These are phyloP conservation scores for Amphirosellinia nigrospora DNA, from an alignment of 495 filamentous ascomycete genomes.

Conservation along the genomic window DNA sequence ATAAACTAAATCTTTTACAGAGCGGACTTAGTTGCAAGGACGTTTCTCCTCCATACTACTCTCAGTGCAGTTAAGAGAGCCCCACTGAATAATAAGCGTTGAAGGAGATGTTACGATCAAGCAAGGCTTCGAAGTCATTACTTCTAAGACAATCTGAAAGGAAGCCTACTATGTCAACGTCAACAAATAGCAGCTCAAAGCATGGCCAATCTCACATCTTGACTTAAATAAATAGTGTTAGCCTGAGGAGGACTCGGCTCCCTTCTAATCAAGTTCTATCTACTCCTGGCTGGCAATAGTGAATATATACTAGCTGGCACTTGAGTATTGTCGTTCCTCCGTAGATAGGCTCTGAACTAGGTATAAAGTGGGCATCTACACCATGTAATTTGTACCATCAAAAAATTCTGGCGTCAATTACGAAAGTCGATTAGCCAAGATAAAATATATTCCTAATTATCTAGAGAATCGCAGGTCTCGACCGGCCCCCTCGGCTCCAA, in stretches of 20 bases:
- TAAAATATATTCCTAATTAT: no score
- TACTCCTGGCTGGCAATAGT: neutral
- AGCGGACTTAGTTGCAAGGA: conserved; percentile 35
- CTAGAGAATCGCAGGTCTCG: no score
- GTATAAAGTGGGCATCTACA: no score
- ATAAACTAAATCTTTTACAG: conserved; percentile 4
- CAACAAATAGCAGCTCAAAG: conserved; percentile 2
- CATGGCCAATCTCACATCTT: conserved; percentile 1
- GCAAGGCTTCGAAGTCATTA: neutral
- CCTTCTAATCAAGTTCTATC: neutral
- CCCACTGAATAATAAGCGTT: neutral
- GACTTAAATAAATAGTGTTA: neutral
- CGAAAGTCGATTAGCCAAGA: no score
- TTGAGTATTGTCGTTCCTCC: no score
- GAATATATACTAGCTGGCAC: no score
- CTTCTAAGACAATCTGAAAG: neutral
- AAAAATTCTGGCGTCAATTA: no score
- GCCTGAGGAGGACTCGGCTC: neutral
- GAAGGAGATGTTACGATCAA: neutral
- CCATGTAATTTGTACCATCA: no score
- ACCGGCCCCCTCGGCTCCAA: neutral
- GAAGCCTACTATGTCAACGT: neutral
- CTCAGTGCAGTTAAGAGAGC: conserved; percentile 48
- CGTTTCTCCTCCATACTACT: conserved; percentile 47
- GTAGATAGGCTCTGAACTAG: no score